phyloP scores from a whole-genome alignment of 768 basidiomycete genomes.

The Auricularia cornea region DNA sequence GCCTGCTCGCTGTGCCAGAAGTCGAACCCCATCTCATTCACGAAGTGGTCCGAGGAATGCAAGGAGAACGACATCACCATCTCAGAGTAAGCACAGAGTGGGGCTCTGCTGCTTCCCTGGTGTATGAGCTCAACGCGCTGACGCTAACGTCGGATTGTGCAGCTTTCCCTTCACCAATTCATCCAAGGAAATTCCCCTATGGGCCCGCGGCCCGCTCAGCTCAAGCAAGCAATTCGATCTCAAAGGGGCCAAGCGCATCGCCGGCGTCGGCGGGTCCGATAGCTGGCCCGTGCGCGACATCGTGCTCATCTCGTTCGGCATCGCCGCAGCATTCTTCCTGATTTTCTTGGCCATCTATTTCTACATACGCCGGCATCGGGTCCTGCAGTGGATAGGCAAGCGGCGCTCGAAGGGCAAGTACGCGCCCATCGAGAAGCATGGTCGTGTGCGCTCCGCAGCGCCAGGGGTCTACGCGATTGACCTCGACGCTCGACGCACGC shows the following conservation, averaged over 20 bases:
- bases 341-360: background rate
- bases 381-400: background rate
- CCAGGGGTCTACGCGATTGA: background rate
- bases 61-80: background rate
- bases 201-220: background rate
- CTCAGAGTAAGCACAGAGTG: background rate
- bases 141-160: background rate
- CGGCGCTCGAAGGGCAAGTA: background rate
- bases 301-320: background rate
- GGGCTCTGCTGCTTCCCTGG: too few relatives aligned
- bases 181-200: background rate
- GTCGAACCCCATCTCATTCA: background rate
- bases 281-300: background rate
- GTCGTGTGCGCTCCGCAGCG: background rate
- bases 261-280: background rate
- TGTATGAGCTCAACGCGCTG: too few relatives aligned
- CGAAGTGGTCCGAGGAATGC: background rate
- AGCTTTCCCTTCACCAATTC: background rate
- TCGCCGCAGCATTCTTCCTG: background rate
- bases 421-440: background rate
- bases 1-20: background rate
- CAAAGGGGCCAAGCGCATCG: background rate
- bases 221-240: background rate
- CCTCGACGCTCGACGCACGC: background rate
- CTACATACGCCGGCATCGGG: background rate